Evolutionary conservation across 2,329 filamentous ascomycete genomes (phyloP), one percentile per base, ranked within the genome.

Genomic region (Chalaropsis ovoidea): DNA sequence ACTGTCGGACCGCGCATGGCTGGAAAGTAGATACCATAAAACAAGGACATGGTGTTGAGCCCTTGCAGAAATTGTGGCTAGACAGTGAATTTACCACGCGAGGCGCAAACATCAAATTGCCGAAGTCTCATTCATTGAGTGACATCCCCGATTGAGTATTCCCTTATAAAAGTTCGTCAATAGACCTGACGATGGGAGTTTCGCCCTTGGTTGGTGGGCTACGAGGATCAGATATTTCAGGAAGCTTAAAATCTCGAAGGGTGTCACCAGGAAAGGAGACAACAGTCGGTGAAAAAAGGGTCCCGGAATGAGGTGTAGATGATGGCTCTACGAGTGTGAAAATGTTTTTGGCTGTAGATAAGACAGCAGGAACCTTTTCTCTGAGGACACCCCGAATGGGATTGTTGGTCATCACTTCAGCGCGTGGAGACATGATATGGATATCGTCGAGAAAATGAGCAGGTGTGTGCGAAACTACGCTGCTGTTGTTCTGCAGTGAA

Each of bases 151-250:
- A 39, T 39, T 39, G 8, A 39, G 1, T 27, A 24, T 24, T 15
- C 11, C 3, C 22, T 52, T 15, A 52, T 27, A 92, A 77, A 63
- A 90, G 78, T 71, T 91, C 88, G 73, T 89, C 86, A 71, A 93
- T 93, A 67, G 86, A 91, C 66, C 88, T 80, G 63, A 86, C 84
- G 68, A 93, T 91, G 2, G 88, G 87, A 67, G 84, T 85, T 73
- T 88, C 86, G 47, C 88, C 88, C 71, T 82, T 84, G 13, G 86
- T 88, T 0, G 87, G 86, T 17, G 88, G 88, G 72, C 88, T 91
- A 70, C 89, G 78, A 15, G 89, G 89, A 72, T 92, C 87, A 15
- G 78, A 79, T 11, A 78, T 75, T 68, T 81, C 79, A 2, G 76
- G 70, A 11, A 81, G 81, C 45, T 79, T 77, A 56, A 77, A 78